Base-by-base conservation (phyloP, 2,329 filamentous ascomycete genomes). In the Dissoconium aciculare region DNA sequence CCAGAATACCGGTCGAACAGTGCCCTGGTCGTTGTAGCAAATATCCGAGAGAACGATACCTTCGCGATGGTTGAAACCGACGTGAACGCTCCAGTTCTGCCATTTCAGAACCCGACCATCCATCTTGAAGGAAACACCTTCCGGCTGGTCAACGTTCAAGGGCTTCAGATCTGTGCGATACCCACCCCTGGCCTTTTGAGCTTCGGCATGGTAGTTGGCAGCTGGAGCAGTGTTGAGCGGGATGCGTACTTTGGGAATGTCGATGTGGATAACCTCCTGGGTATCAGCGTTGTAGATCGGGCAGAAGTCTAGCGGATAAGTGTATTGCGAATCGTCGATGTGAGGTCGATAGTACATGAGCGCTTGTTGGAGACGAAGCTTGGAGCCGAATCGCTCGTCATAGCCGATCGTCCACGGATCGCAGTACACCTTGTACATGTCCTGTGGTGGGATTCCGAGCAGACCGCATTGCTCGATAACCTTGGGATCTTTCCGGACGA, bases 391-490 rank as follows among this genome's bases (percentile, higher is more conserved):
- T 26, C 85, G 76, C 59, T 91, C 81, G 46, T 94, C 85, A 51
- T 83, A 92, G 28, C 85, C 85, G 55, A 94, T 92, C 1, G 85
- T 92, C 85, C 85, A 94, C 67, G 72, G 83, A 52, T 94, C 85
- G 56, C 84, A 92, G 62, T 91, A 93, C 28, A 94, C 81, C 58
- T 93, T 93, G 63, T 89, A 63, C 85, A 94, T 93, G 37, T 92
- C 80, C 43, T 79, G 67, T 34, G 66, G 67, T 9, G 81, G 71
- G 37, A 94, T 81, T 1, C 85, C 85, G 36, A 83, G 69, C 36
- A 93, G 69, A 5, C 69, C 70, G 49, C 85, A 94, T 55, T 93
- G 84, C 56, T 93, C 82, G 42, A 93, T 89, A 37, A 93, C 83
- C 46, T 78, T 79, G 10, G 80, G 71, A 50, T 93, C 82, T 45